Evolutionary conservation across 2,329 filamentous ascomycete genomes (phyloP), one percentile per base, ranked within the genome.

Genomic region (Exophiala viscosa): DNA sequence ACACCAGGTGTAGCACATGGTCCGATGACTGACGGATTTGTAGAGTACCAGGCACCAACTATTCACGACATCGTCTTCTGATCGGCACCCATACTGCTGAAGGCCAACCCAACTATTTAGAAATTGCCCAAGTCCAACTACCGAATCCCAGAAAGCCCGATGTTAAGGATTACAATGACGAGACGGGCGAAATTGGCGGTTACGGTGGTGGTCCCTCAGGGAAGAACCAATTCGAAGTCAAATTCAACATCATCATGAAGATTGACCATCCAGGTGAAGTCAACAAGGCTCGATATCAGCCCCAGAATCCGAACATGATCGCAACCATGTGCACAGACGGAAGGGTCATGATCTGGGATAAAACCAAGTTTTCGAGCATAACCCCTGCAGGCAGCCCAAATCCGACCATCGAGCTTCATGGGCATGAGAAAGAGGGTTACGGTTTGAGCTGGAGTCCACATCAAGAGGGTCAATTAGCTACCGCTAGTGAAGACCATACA

Each of bases 201-300:
- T 91, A 96, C 69, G 91, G 90, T 35, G 87, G 86, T 52, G 76
- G 67, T n/a, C 71, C 74, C 39, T 72, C 78, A 45, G 85, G 86
- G 56, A 87, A 89, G 60, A 80, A 85, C 17, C 79, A 84, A 38
- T 86, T 75, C 66, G 74, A 77, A 58, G 82, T 97, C 70, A 90
- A 88, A 65, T 96, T 95, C 76, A 87, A 87, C 60, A 88, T 99
- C 65, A 86, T 93, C 46, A 93, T 99, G 71, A 93, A 88, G 71
- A 99, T 99, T 68, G 88, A 95, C 69, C 93, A 99, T 69, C 90
- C 91, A 13, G 88, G 89, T 59, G 93, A 99, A 71, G 90, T 99
- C 68, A 99, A 99, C 79, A 99, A 97, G 76, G 95, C 93, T 13
- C 86, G 93, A 62, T 97, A 97, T 68, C 91, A 96, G 72, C 93